These are phyloP conservation scores for Glebionis coronaria DNA, from an alignment of 129 eudicot species.

Conservation along the genomic window DNA sequence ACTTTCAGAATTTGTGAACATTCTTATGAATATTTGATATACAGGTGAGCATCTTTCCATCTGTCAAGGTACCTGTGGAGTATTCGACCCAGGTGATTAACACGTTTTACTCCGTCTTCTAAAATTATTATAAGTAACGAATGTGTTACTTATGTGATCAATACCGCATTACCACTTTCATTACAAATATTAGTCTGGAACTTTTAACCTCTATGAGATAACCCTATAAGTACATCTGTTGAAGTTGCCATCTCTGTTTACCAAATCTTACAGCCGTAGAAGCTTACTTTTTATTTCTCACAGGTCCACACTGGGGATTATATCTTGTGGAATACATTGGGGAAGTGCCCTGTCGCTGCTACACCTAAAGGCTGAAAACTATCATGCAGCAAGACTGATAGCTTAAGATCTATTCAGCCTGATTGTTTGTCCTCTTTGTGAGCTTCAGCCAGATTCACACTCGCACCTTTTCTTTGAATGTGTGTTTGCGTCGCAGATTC, in stretches of 20 bases:
- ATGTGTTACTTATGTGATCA: too few species aligned
- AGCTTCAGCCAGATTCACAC: too few species aligned
- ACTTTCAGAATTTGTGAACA: neutral
- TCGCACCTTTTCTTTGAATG: too few species aligned
- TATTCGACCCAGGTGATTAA: slow-evolving; percentile 64
- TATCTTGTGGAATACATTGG: slow-evolving; percentile 95
- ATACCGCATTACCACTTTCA: too few species aligned
- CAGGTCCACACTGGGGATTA: slow-evolving; percentile 95
- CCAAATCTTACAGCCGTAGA: slow-evolving; percentile 11
- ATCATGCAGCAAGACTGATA: slow-evolving; percentile 11
- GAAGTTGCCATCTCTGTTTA: neutral
- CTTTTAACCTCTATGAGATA: too few species aligned
- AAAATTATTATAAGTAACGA: too few species aligned
- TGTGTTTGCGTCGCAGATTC: too few species aligned
- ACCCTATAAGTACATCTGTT: neutral
- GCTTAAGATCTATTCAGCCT: neutral
- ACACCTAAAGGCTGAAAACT: slow-evolving; percentile 36
- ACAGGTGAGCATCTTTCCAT: slow-evolving; percentile 90
- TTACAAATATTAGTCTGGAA: too few species aligned
- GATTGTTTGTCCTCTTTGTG: too few species aligned
- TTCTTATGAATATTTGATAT: slow-evolving; percentile 18
- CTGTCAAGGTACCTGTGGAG: slow-evolving; percentile 88
- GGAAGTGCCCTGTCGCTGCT: slow-evolving; percentile 84
- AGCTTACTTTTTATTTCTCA: slow-evolving; percentile 13
- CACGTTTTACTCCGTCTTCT: neutral